Evolutionary conservation across 768 basidiomycete species (phyloP).

Genomic region (Tylopilus felleus): DNA sequence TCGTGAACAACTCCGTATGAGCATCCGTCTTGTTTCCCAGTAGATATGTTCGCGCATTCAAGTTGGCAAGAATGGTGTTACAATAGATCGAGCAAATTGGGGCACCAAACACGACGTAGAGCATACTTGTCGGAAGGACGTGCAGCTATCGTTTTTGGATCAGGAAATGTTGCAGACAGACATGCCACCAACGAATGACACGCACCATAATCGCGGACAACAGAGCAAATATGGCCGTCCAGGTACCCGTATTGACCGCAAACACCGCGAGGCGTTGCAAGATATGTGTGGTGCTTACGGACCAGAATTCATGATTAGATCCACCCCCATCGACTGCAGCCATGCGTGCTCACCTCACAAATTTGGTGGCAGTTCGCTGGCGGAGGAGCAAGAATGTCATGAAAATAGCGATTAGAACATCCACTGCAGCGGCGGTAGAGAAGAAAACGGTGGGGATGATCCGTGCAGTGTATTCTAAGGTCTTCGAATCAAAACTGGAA

Average conservation of each 20-base stretch:
- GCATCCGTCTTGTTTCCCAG: not conserved
- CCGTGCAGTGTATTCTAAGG: not conserved
- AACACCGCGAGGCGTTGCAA: constrained; percentile 13
- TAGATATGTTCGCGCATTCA: not conserved
- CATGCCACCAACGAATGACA: not conserved
- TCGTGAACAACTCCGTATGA: not conserved
- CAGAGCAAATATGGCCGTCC: constrained; percentile 48
- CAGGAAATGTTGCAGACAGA: not conserved
- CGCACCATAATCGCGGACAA: constrained; percentile 40
- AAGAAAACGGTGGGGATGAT: not conserved
- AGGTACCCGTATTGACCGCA: constrained; percentile 33
- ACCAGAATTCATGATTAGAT: not conserved
- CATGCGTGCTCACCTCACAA: not conserved
- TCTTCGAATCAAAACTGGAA: not conserved
- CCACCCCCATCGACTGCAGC: not conserved
- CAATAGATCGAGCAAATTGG: not conserved
- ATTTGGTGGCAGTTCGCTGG: not conserved
- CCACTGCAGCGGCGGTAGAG: not conserved
- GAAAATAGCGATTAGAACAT: constrained; percentile 6
- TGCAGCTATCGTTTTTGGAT: not conserved
- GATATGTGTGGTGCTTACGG: constrained; percentile 2
- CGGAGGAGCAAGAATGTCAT: constrained; percentile 4
- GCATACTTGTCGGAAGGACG: not conserved
- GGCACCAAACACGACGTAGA: not conserved
- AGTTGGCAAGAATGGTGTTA: not conserved